phyloP scores from a whole-genome alignment of 148 eudicot genomes.

The Rhododendron simsii region DNA sequence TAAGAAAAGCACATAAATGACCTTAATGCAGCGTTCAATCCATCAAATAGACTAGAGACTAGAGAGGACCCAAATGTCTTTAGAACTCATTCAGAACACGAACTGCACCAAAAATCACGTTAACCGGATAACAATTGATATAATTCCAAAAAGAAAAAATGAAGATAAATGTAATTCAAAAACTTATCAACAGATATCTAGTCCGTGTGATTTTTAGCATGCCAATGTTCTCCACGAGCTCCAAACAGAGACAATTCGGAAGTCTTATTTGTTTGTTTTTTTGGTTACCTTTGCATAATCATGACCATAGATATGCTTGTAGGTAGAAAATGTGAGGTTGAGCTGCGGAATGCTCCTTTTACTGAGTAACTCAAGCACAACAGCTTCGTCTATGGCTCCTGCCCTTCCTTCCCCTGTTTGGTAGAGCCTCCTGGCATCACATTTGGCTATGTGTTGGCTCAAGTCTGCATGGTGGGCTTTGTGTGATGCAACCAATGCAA shows the following conservation, averaged over 20 bases:
- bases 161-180: too few species aligned
- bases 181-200: not conserved
- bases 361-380: constrained; percentile 64
- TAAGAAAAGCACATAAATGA: not conserved
- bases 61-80: not conserved
- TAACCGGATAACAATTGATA: too few species aligned
- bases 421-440: constrained; percentile 67
- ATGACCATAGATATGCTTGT: constrained; percentile 75
- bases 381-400: constrained; percentile 55
- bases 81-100: too few species aligned
- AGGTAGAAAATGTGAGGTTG: constrained; percentile 52
- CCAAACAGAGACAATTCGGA: not conserved
- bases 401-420: constrained; percentile 67
- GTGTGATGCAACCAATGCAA: constrained; percentile 76
- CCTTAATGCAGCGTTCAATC: not conserved
- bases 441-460: constrained; percentile 71
- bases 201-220: too few species aligned
- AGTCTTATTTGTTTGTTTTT: too few species aligned
- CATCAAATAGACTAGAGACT: not conserved
- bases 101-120: too few species aligned
- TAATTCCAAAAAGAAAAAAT: too few species aligned
- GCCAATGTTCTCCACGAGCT: not conserved
- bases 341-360: constrained; percentile 78
- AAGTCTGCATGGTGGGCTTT: constrained; percentile 61
- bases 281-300: constrained; percentile 41